Conservation (phyloP, 2,329 filamentous ascomycete genomes). For the Paracoccidioides lutzii region DNA sequence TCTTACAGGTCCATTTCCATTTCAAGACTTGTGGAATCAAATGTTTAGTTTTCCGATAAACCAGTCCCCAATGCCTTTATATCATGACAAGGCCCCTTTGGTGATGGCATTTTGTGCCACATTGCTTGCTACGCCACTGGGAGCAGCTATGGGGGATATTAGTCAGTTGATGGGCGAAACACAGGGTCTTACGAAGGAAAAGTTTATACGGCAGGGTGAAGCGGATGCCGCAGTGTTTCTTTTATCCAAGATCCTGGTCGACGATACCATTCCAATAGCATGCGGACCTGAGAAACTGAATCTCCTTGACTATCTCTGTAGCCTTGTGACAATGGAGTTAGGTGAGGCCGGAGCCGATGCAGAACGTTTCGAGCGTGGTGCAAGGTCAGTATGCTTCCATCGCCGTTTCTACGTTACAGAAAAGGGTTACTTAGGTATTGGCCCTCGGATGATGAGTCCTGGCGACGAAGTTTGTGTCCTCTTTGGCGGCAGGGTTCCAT, state of each 20-base stretch:
- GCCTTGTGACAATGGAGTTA: neutral
- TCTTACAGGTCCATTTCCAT: neutral
- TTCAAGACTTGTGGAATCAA: constrained; percentile 2
- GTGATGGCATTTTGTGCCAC: constrained; percentile 1
- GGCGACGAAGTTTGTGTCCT: constrained; percentile 5
- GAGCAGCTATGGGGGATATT: neutral
- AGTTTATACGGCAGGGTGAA: neutral
- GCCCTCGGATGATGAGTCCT: neutral
- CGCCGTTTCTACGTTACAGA: constrained; percentile 4
- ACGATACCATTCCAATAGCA: neutral
- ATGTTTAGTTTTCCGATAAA: neutral
- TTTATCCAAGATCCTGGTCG: neutral
- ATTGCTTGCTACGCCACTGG: neutral
- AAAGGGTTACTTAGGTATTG: constrained; percentile 4
- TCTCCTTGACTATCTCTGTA: neutral
- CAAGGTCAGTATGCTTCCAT: neutral
- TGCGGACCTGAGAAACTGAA: neutral
- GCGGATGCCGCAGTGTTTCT: constrained; percentile 1
- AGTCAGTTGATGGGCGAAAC: neutral
- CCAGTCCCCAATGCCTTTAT: constrained; percentile 1
- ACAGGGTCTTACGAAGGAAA: constrained; percentile 1
- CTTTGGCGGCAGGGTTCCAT: constrained; percentile 5
- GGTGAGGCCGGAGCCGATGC: neutral
- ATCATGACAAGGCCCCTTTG: neutral
- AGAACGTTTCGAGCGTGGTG: neutral